Conservation (phyloP, 257 asterid species). For the Salvia hispanica region DNA sequence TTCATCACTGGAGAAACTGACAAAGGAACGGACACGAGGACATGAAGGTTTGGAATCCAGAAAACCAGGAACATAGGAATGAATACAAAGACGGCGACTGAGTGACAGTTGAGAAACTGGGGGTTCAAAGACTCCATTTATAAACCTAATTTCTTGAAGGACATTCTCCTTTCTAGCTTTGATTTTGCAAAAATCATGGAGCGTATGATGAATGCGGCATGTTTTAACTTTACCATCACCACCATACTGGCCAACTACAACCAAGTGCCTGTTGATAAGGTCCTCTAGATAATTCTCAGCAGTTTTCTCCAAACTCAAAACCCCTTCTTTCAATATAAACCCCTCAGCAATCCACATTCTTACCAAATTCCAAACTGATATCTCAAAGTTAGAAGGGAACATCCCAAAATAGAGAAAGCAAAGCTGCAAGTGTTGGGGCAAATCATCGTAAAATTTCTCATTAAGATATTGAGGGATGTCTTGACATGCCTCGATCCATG, state of each 20-base stretch:
- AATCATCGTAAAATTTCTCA: not conserved
- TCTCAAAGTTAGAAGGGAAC: not conserved
- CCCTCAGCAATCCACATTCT: not conserved
- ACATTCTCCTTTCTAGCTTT: not conserved
- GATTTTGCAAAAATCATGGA: not conserved
- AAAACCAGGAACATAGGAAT: not conserved
- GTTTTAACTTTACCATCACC: not conserved
- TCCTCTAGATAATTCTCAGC: not conserved
- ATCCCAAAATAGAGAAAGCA: slow-evolving; percentile 14
- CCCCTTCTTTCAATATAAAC: not conserved
- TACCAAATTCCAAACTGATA: not conserved
- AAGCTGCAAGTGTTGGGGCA: not conserved
- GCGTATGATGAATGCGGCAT: not conserved
- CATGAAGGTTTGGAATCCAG: not conserved
- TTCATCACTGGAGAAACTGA: not conserved
- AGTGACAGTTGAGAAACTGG: not conserved
- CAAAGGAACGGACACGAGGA: not conserved
- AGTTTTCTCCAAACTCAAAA: not conserved
- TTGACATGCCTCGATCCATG: not conserved
- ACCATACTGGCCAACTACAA: not conserved
- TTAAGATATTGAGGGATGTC: not conserved
- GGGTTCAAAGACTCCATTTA: not conserved
- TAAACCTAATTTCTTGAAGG: not conserved
- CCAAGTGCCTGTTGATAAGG: not conserved
- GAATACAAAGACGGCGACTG: not conserved